Evolutionary conservation across 2,329 filamentous ascomycete genomes (phyloP).

Genomic region (Cladorrhinum sp.): DNA sequence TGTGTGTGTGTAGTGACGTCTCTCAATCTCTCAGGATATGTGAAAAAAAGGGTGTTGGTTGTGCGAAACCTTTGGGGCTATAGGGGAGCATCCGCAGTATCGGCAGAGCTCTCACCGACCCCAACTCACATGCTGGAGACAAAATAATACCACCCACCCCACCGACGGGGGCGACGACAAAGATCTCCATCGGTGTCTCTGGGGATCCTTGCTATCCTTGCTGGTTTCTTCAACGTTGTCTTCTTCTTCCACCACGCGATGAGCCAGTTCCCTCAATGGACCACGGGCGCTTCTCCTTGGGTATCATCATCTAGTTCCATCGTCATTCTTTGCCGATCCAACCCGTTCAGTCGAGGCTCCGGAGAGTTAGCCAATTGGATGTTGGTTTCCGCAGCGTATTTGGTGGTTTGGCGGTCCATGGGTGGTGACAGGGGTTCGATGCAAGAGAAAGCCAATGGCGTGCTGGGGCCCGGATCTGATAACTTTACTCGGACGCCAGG

Average conservation of each 20-base stretch:
- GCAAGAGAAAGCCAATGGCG: constrained; percentile 14
- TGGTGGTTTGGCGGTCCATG: constrained; percentile 4
- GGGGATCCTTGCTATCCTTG: too few species aligned
- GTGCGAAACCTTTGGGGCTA: not conserved
- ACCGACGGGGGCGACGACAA: not conserved
- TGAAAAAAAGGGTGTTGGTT: not conserved
- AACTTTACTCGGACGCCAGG: constrained; percentile 30
- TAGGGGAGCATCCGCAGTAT: not conserved
- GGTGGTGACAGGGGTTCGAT: constrained; percentile 1
- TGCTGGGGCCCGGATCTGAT: constrained; percentile 33
- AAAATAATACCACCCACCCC: not conserved
- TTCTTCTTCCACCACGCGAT: too few species aligned
- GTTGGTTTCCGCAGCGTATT: not conserved
- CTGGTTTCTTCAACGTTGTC: not conserved
- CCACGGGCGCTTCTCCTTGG: too few species aligned
- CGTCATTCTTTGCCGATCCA: not conserved
- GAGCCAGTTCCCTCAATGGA: too few species aligned
- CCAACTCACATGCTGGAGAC: not conserved
- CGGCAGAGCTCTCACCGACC: not conserved
- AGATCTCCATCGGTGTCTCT: not conserved
- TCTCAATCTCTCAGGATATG: not conserved
- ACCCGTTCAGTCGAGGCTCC: constrained; percentile 8
- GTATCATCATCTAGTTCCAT: not conserved
- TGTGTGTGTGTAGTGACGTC: not conserved
- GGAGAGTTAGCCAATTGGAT: constrained; percentile 18